Evolutionary conservation across 768 basidiomycete species (phyloP), one percentile per base, ranked within the genome.

Genomic region (Leccinellum albellum): DNA sequence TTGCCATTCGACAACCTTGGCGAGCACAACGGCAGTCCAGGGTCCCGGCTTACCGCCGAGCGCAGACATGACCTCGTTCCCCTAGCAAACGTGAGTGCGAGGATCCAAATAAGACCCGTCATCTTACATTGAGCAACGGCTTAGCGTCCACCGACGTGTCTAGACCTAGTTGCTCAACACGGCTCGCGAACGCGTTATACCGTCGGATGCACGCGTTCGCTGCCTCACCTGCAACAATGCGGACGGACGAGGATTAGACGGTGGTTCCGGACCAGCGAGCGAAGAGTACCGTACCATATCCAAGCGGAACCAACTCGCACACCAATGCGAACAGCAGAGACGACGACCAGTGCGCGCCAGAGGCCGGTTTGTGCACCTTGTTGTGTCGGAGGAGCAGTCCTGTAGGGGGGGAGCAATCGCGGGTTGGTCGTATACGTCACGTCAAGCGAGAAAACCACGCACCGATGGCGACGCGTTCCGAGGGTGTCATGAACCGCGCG

Each of bases 1-100:
- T 64, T 94, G 93, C 95, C 94, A 98, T 58, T 86, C 82, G 20
- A 92, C 66, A 24, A 98, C 79, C 48, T 78, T 80, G n/a, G 78
- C 74, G 20, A 92, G 75, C 6, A 86, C 79, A 28, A 79, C 73
- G 31, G 82, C 81, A 6, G 86, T 84, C 84, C 92, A 87, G 2
- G 84, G 80, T 2, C 94, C 94, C 2, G 86, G 80, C 59, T 78
- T 83, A 17, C 77, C 76, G 2, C 73, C 79, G 6, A 95, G 75
- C 9, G 82, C 68, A 21, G 71, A 58, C 2, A 81, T 73, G 32
- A 94, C 77, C 54, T 88, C 84, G 28, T 77, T 82, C 1, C 95
- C 95, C 95, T 97, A 62, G 32, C 61, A 53, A 50, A 40, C 9
- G 20, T 54, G 61, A 61, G 53, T 9, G 28, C 37, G 8, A 14